Percentiles rank a stretch among this genome's conserved stretches.
Evolutionary conservation across 2,329 filamentous ascomycete genomes (phyloP).

Genomic region (Coniochaeta sp.): DNA sequence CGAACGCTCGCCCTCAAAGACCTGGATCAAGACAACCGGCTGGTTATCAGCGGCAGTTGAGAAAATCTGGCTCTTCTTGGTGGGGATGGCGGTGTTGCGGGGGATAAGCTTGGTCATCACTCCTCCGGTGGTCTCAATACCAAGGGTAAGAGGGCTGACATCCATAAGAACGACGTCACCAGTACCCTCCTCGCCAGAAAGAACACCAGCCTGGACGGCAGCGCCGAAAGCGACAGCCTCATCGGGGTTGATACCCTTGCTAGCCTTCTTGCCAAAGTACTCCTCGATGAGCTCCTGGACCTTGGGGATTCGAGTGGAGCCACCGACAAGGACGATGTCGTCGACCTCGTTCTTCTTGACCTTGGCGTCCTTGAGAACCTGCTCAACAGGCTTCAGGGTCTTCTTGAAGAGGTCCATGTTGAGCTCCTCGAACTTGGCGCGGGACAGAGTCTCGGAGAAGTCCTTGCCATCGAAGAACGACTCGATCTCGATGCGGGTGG

Average conservation of each 20-base stretch:
- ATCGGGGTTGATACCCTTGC: slow-evolving; percentile 99
- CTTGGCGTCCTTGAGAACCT: slow-evolving; percentile 97
- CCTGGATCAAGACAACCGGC: slow-evolving; percentile 89
- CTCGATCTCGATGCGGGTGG: slow-evolving; percentile 92
- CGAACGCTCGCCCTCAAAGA: slow-evolving; percentile 87
- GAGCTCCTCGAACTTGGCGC: slow-evolving; percentile 98
- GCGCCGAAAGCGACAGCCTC: slow-evolving; percentile 98
- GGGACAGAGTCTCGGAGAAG: slow-evolving; percentile 96
- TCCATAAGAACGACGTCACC: slow-evolving; percentile 88
- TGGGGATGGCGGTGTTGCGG: slow-evolving; percentile 90
- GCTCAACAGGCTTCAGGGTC: slow-evolving; percentile 96
- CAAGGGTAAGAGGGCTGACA: slow-evolving; percentile 91
- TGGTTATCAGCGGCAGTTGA: slow-evolving; percentile 96
- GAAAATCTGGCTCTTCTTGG: slow-evolving; percentile 97
- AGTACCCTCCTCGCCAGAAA: slow-evolving; percentile 80
- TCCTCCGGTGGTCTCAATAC: slow-evolving; percentile 95
- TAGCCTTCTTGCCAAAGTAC: slow-evolving; percentile 93
- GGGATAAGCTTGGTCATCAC: slow-evolving; percentile 97
- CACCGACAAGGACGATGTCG: slow-evolving; percentile 96
- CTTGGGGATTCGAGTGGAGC: slow-evolving; percentile 98
- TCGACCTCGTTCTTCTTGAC: slow-evolving; percentile 92
- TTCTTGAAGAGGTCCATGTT: slow-evolving; percentile 99
- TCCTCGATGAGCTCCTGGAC: slow-evolving; percentile 91
- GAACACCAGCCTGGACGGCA: slow-evolving; percentile 92
- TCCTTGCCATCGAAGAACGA: slow-evolving; percentile 94